These are phyloP conservation scores for Huntiella decipiens DNA, from an alignment of 2,329 filamentous ascomycete species.

Conservation along the genomic window DNA sequence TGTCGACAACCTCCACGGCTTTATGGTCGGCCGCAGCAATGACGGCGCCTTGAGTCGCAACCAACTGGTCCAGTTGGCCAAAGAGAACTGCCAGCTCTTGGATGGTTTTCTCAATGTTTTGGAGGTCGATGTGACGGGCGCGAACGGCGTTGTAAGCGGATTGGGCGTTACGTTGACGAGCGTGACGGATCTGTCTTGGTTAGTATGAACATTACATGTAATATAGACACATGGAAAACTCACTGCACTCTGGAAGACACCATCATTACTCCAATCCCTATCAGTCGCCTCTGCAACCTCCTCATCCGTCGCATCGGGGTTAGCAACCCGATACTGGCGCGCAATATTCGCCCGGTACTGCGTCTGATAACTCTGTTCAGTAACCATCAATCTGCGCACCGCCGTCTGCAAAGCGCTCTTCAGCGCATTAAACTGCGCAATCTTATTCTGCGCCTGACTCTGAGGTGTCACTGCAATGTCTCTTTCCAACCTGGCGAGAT, in stretches of 20 bases:
- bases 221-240: slow-evolving; percentile 18
- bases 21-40: slow-evolving; percentile 44
- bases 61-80: slow-evolving; percentile 53
- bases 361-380: slow-evolving; percentile 52
- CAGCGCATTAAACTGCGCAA: slow-evolving; percentile 47
- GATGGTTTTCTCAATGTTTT: slow-evolving; percentile 60
- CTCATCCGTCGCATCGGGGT: slow-evolving; percentile 56
- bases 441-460: slow-evolving; percentile 44
- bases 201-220: slow-evolving; percentile 1
- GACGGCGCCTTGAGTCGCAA: slow-evolving; percentile 51
- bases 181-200: slow-evolving; percentile 3
- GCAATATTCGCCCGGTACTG: slow-evolving; percentile 61
- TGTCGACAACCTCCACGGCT: slow-evolving; percentile 43
- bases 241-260: slow-evolving; percentile 69
- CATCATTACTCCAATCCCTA: slow-evolving; percentile 57
- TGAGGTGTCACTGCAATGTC: slow-evolving; percentile 28
- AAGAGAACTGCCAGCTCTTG: slow-evolving; percentile 52
- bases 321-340: slow-evolving; percentile 64
- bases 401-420: slow-evolving; percentile 55
- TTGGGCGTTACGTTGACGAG: slow-evolving; percentile 7
- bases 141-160: slow-evolving; percentile 55
- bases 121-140: slow-evolving; percentile 66
- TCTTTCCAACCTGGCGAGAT: slow-evolving; percentile 56
- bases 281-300: slow-evolving; percentile 52
- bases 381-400: slow-evolving; percentile 48